Base-by-base conservation (phyloP, 2,329 filamentous ascomycete genomes). In the Incumbomyces delicatus region DNA sequence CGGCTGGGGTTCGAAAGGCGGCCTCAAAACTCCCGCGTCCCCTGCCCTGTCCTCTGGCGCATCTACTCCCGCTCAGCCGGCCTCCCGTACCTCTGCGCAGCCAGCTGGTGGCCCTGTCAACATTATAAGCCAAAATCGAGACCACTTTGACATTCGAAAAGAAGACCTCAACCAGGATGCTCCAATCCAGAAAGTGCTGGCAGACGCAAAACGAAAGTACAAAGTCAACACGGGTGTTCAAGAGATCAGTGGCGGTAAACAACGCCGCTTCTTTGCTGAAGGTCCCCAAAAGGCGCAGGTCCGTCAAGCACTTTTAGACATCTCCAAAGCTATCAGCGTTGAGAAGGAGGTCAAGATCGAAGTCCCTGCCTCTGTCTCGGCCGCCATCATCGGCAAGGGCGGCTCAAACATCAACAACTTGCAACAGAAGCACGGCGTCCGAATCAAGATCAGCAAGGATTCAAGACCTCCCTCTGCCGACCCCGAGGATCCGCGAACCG, bases 171-270 rank as follows among this genome's bases (percentile, higher is more conserved):
- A 87, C 14, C 79, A 83, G 36, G 73, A 71, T 50, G 81, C 94
- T 63, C 72, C 95, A 60, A 94, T 85, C 74, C 87, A 87, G 57
- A 87, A 90, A 6, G 74, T 95, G 43, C 73, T 80, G 29, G 90
- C 96, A 56, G 88, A 95, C 55, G 86, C 96, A 68, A 95, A 94
- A 69, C 86, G 84, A 67, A 86, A 84, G 61, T 94, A 87, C 50
- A 88, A 90, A 63, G 88, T 89, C 49, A 86, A 80, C 57, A 79
- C 98, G 56, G 82, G 84, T 56, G 83, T 48, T 10, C 50, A 89
- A 74, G 78, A 78, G 49, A 77, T 78, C 50, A 80, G 81, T n/a
- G 76, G 81, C 52, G 81, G 78, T 53, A 86, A 85, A 17, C 76
- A 77, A 32, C 74, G 88, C 57, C 81, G 83, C 57, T 94, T 98